Conservation (phyloP, 352 stramenopile species). For the Phytophthora europaea region DNA sequence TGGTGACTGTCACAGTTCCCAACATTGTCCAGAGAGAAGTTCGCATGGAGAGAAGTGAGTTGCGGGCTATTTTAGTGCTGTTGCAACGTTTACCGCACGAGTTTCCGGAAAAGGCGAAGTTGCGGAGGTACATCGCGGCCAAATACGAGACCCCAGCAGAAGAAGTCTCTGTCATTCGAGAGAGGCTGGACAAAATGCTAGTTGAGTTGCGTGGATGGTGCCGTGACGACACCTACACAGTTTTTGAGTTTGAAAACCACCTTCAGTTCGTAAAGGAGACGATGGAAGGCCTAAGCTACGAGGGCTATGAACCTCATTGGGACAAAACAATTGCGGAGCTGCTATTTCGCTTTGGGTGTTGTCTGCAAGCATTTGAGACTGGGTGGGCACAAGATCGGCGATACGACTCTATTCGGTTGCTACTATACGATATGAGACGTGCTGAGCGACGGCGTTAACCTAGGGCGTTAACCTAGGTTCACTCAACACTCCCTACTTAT, state of each 20-base stretch:
- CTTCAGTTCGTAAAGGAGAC: not conserved
- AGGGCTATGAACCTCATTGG: not conserved
- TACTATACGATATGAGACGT: not conserved
- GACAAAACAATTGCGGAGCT: not conserved
- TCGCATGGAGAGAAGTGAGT: not conserved
- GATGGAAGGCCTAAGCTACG: not conserved
- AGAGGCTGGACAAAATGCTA: not conserved
- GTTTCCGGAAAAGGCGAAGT: not conserved
- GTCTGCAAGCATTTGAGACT: not conserved
- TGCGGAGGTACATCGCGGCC: not conserved
- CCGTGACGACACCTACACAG: not conserved
- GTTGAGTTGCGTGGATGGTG: not conserved
- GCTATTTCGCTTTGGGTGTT: not conserved
- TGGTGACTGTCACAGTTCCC: not conserved
- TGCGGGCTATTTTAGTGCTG: not conserved
- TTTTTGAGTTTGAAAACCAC: not conserved
- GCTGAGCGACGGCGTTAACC: not conserved
- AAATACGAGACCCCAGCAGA: not conserved
- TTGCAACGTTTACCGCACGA: not conserved
- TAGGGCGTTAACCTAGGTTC: no score
- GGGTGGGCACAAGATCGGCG: not conserved
- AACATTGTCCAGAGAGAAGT: not conserved
- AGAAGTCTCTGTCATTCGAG: not conserved
- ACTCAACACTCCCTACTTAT: no score
- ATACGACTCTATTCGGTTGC: not conserved